Evolutionary conservation across 768 basidiomycete species (phyloP), one percentile per base, ranked within the genome.

Genomic region (Daedalea quercina): DNA sequence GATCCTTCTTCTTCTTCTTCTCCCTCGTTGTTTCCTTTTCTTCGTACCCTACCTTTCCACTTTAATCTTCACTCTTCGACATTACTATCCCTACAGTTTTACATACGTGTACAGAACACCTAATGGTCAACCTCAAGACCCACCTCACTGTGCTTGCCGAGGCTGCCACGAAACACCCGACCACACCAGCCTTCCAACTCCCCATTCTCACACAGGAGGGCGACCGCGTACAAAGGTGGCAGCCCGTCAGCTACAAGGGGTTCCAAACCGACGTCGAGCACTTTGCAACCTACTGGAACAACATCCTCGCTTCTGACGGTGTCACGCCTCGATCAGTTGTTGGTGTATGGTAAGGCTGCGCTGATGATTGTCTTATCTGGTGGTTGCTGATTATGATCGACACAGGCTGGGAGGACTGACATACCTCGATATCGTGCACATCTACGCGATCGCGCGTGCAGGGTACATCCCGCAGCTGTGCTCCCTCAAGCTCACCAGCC

Each of bases 391-490:
- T 28, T 11, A 7, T 9, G n/a, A 37, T 19, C 6, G 37, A 49
- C 13, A 1, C 42, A 88, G 86, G 86, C 69, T 87, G 25, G 73
- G 79, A 33, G 86, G 86, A 3, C 80, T 85, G 70, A 75, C 76
- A 13, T 87, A 87, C 62, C 65, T 68, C 40, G 85, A 88, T 63
- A 74, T 83, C 31, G 69, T 87, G 26, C 81, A 84, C 56, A 80
- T 87, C 57, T 87, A 86, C 62, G 82, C 79, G 47, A 67, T 88
- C 49, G 82, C 84, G 9, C 74, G 63, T 80, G 65, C 67, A 63
- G 51, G 84, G 82, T 67, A 80, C 65, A 69, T 85, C 54, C 86
- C 86, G 6, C 85, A 87, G 56, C 63, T 88, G 8, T 85, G 86
- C 73, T 85, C 84, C 66, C 71, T 87, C 57, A 76, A 82, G 25